Evolutionary conservation across 202 grass and related monocot genomes (phyloP), one percentile per base, ranked within the genome.

Genomic region (Cymbopogon flexuosus): DNA sequence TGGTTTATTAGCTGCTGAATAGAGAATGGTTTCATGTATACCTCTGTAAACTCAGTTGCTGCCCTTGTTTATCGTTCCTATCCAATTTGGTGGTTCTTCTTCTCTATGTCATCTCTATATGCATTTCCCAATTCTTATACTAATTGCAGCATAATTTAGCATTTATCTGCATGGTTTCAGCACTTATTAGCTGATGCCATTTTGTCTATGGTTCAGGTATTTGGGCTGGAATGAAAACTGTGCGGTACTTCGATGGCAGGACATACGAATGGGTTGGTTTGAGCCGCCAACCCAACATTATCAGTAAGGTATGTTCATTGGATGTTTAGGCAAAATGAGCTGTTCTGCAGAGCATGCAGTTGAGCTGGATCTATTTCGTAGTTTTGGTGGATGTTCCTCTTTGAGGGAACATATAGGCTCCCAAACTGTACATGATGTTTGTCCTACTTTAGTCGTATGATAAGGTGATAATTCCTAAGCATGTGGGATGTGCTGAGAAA

Each of bases 231-330:
- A 99, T 99, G 96, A 90, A 82, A 83, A 96, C 87, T 39, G 96
- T 99, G 70, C 89, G 92, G 65, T 96, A 96, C 83, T 99, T 99
- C 16, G 96, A 99, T 83, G 96, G 92, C 11, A 96, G 92, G 80
- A 99, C 92, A 47, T 99, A 99, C 65, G 88, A 93, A 69, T 99
- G 96, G 96, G 96, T 96, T 80, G 96, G 96, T 46, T 81, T 99
- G 78, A 99, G 96, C 72, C 96, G 88, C 60, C 92, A 99, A 46
- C 96, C 96, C 70, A 99, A 96, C 77, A 96, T 99, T 60, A 95
- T 99, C 56, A 90, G 90, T 84, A 99, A 99, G 92, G 96, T 99
- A 93, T 77, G 84, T 42, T 59, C 24, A 52, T 72, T 79, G 11
- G 14, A 81, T 85, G 43, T 47, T 47, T 78, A 67, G 56, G 41